Base-by-base conservation (phyloP, 2,329 filamentous ascomycete genomes). In the Venturia nashicola region DNA sequence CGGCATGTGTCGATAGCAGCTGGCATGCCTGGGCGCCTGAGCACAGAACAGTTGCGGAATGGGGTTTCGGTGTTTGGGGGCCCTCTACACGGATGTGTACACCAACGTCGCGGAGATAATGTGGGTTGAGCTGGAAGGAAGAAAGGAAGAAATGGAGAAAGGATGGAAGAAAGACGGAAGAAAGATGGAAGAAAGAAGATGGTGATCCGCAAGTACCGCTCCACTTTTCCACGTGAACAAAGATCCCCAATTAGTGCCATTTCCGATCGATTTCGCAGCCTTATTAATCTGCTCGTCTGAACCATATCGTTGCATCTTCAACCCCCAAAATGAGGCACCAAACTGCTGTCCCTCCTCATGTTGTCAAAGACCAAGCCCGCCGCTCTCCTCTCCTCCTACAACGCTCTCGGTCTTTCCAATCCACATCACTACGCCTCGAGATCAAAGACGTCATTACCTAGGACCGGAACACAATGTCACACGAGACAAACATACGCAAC, bases 381-480 rank as follows among this genome's bases (percentile, higher is more conserved):
- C 64, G 62, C 71, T 62, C 67, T 75, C 39, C 61, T 72, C 68
- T 69, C 68, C 59, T 70, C 71, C 61, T 72, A 68, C 67, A 69
- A 66, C 67, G 65, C 64, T 65, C 46, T 74, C 36, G n/a, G 51
- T 20, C 51, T 57, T 5, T 32, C 51, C 36, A 65, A 66, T 20
- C 51, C 66, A 46, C 61, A 66, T 36, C 69, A 68, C 67, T 66
- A 69, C 62, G 65, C 68, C 44, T 64, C 68, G 34, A 68, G 67
- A 61, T 73, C 73, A 63, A 70, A 70, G 70, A 73, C 75, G 75
- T 78, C 77, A 78, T 65, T 68, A 70, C 72, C 72, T 44, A 42
- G 59, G 36, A 67, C 72, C 69, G 69, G 69, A 67, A 18, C 51
- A 68, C 39, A 66, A 65, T 66, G 60, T 55, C 65, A 64, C 65